These are phyloP conservation scores for Pyricularia pennisetigena DNA, from an alignment of 2,329 filamentous ascomycete genomes.

Conservation along the genomic window DNA sequence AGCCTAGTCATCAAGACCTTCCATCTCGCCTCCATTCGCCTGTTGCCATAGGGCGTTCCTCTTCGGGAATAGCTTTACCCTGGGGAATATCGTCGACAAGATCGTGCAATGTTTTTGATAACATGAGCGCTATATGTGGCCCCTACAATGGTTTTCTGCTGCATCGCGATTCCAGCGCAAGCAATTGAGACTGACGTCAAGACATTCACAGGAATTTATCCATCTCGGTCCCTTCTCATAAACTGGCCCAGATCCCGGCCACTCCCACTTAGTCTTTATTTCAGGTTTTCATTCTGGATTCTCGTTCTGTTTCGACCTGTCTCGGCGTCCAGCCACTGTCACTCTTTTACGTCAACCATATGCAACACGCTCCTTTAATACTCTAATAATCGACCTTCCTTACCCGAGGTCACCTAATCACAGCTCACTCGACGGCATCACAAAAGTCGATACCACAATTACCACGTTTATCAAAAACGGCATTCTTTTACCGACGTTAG, in stretches of 20 bases:
- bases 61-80: neutral
- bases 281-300: constrained; percentile 9
- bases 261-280: constrained; percentile 16
- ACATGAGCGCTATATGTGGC: constrained; percentile 1
- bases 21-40: neutral
- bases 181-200: neutral
- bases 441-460: constrained; percentile 19
- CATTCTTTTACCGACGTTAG: constrained; percentile 2
- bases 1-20: neutral
- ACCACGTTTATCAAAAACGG: constrained; percentile 3
- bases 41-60: neutral
- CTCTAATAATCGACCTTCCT: constrained; percentile 29
- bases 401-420: constrained; percentile 2
- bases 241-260: constrained; percentile 35
- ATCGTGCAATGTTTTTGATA: too few species aligned
- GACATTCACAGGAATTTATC: neutral
- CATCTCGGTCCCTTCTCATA: constrained; percentile 21
- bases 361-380: constrained; percentile 50
- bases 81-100: neutral
- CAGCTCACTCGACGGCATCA: constrained; percentile 18
- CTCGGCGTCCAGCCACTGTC: constrained; percentile 43
- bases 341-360: constrained; percentile 41
- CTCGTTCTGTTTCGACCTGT: constrained; percentile 21
- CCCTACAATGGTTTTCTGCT: neutral
- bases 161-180: neutral